Evolutionary conservation across 1,284 basidiomycete genomes (phyloP).

Genomic region (Apiotrichum sp.): DNA sequence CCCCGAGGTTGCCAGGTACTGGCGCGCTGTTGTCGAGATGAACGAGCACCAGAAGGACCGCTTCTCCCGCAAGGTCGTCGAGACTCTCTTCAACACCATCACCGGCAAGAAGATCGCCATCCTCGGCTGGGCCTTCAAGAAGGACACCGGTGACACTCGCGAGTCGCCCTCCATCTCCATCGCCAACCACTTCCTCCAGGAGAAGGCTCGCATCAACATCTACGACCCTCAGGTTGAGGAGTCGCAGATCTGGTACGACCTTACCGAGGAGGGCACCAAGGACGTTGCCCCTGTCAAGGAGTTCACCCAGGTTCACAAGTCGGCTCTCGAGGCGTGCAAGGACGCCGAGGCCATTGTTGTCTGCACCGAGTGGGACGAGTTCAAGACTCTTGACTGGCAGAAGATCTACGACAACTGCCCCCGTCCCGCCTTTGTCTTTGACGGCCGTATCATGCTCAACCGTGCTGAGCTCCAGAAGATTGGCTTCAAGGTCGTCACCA

Average conservation of each 20-base stretch:
- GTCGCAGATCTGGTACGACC: conserved; percentile 52
- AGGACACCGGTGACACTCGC: conserved; percentile 93
- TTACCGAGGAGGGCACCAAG: conserved; percentile 50
- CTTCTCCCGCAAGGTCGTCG: conserved; percentile 83
- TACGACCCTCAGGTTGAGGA: conserved; percentile 80
- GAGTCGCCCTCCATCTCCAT: conserved; percentile 96
- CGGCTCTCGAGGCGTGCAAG: conserved; percentile 80
- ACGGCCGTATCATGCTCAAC: conserved; percentile 64
- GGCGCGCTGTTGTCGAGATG: conserved; percentile 90
- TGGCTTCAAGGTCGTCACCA: conserved; percentile 75
- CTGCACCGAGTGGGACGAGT: conserved; percentile 90
- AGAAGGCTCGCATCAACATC: conserved; percentile 77
- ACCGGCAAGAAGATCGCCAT: conserved; percentile 83
- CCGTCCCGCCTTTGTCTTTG: conserved; percentile 94
- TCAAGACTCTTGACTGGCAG: conserved; percentile 84
- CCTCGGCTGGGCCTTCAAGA: conserved; percentile 86
- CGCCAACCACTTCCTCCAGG: conserved; percentile 85
- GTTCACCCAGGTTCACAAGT: conserved; percentile 69
- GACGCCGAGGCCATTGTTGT: conserved; percentile 88
- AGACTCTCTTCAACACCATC: conserved; percentile 90
- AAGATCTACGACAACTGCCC: conserved; percentile 77
- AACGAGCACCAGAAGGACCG: conserved; percentile 92
- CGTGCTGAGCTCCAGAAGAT: conserved; percentile 71
- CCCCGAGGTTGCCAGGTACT: conserved; percentile 97
- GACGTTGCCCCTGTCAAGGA: conserved; percentile 58